Percentiles rank a stretch among this genome's conserved stretches.
Evolutionary conservation across 2,329 filamentous ascomycete genomes (phyloP).

Genomic region (Hypoxylon sp.): DNA sequence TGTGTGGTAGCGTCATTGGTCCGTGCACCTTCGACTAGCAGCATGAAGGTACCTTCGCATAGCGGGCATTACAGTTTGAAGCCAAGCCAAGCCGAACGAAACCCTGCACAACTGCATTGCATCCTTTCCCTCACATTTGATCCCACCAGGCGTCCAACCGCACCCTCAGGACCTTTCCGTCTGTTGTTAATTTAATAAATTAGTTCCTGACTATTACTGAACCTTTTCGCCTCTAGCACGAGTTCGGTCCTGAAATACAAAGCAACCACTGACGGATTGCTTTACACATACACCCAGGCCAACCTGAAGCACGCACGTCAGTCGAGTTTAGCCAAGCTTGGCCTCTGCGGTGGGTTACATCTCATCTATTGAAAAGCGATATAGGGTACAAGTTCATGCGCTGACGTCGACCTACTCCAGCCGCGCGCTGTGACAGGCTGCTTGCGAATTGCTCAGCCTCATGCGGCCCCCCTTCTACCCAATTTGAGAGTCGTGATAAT

Average conservation of each 20-base stretch:
- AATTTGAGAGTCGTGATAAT: conserved; percentile 44
- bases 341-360: conserved; percentile 44
- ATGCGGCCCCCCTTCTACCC: conserved; percentile 40
- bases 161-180: conserved; percentile 6
- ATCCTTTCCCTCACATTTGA: conserved; percentile 38
- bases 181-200: conserved; percentile 24
- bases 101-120: conserved; percentile 41
- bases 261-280: not conserved
- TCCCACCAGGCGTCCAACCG: conserved; percentile 21
- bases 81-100: conserved; percentile 34
- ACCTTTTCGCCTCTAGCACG: not conserved
- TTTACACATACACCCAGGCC: conserved; percentile 18
- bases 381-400: conserved; percentile 55
- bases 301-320: conserved; percentile 32
- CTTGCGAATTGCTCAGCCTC: conserved; percentile 54
- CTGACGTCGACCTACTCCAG: conserved; percentile 64
- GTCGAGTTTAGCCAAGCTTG: conserved; percentile 36
- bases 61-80: conserved; percentile 15
- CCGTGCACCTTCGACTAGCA: conserved; percentile 25
- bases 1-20: conserved; percentile 38
- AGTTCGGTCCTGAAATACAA: not conserved
- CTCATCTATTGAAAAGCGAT: conserved; percentile 35
- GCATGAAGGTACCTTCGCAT: conserved; percentile 32
- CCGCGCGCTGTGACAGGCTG: conserved; percentile 55
- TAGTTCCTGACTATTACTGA: conserved; percentile 1